These are phyloP conservation scores for Ceratonia siliqua DNA, from an alignment of 306 rosid genomes.

Conservation along the genomic window DNA sequence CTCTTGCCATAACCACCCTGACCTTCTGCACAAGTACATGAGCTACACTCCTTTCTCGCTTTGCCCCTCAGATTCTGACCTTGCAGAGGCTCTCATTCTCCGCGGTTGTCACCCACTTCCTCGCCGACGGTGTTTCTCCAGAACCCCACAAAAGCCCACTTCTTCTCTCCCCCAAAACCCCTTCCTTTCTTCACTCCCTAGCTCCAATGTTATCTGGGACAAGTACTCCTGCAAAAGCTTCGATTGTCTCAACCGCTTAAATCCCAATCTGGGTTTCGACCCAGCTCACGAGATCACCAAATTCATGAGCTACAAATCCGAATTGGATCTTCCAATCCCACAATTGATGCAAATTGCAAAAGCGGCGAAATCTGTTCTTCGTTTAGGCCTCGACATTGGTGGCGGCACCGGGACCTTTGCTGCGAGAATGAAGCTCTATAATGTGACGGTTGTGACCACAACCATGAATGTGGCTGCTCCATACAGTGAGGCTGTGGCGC, in stretches of 20 bases:
- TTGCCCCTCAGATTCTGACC: constrained; percentile 55
- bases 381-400: constrained; percentile 67
- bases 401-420: constrained; percentile 67
- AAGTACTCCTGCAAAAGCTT: constrained; percentile 56
- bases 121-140: constrained; percentile 71
- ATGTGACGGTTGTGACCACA: constrained; percentile 63
- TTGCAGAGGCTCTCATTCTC: constrained; percentile 51
- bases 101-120: constrained; percentile 78
- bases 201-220: constrained; percentile 46
- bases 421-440: constrained; percentile 62
- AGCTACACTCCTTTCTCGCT: constrained; percentile 50
- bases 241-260: constrained; percentile 45
- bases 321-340: constrained; percentile 68
- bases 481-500: constrained; percentile 59
- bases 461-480: constrained; percentile 66
- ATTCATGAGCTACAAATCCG: constrained; percentile 48
- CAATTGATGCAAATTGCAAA: constrained; percentile 59
- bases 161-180: constrained; percentile 50
- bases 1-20: constrained; percentile 56
- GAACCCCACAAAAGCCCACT: constrained; percentile 53
- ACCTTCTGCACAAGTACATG: constrained; percentile 65
- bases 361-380: constrained; percentile 47
- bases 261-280: constrained; percentile 55
- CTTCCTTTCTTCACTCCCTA: constrained; percentile 50
- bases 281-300: constrained; percentile 29